Evolutionary conservation across 768 basidiomycete genomes (phyloP).

Genomic region (Boletus rex-veris): DNA sequence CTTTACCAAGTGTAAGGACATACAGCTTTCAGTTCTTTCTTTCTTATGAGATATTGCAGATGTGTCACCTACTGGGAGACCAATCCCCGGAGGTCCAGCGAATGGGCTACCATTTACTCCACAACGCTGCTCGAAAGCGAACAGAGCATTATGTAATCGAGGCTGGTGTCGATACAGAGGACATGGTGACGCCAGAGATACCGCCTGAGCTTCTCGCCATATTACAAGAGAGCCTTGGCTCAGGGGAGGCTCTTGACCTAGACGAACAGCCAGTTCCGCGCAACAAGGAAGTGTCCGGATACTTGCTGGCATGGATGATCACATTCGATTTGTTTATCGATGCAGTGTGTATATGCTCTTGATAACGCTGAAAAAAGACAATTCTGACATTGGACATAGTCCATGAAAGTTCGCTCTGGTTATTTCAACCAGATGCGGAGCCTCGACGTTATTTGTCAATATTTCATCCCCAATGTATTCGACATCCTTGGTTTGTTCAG

Average conservation of each 20-base stretch:
- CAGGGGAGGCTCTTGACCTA: constrained; percentile 38
- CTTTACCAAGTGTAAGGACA: constrained; percentile 55
- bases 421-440: constrained; percentile 86
- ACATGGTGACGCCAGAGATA: constrained; percentile 47
- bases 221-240: constrained; percentile 46
- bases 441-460: constrained; percentile 54
- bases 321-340: constrained; percentile 79
- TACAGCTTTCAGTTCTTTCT: neutral
- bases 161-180: constrained; percentile 73
- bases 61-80: constrained; percentile 77
- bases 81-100: constrained; percentile 63
- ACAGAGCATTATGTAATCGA: constrained; percentile 88
- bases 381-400: constrained; percentile 44
- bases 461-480: constrained; percentile 73
- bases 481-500: constrained; percentile 63
- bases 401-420: constrained; percentile 76
- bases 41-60: constrained; percentile 41
- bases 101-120: constrained; percentile 72
- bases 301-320: constrained; percentile 88
- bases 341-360: constrained; percentile 53
- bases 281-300: constrained; percentile 51
- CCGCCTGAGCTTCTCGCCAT: constrained; percentile 67
- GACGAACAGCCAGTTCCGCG: constrained; percentile 36
- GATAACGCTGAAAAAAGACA: neutral
- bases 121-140: constrained; percentile 62